phyloP scores from a whole-genome alignment of 1,284 basidiomycete genomes.

The Irpex rosettiformis region DNA sequence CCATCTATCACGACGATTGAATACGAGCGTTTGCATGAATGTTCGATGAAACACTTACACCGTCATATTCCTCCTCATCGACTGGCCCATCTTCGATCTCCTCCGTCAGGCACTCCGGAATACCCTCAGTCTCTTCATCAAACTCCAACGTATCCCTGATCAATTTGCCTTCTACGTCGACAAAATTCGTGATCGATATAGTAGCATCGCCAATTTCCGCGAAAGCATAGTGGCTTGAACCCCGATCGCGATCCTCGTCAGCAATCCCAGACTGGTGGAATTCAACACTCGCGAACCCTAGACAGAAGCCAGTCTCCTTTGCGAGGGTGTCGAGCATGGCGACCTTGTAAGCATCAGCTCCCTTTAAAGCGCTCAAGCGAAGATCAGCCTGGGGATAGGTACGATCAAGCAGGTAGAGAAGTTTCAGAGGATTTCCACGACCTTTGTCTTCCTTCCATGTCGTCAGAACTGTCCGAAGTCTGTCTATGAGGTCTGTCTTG shows the following conservation, averaged over 20 bases:
- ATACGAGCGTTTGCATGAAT: conserved; percentile 19
- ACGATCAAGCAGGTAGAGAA: conserved; percentile 24
- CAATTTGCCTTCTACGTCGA: not conserved
- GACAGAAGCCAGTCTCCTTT: conserved; percentile 17
- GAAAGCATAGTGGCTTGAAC: not conserved
- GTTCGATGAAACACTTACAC: conserved; percentile 36
- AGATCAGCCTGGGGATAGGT: conserved; percentile 23
- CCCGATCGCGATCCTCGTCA: conserved; percentile 24
- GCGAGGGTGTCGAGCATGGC: conserved; percentile 18
- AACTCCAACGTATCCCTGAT: not conserved
- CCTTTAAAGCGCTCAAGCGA: conserved; percentile 21
- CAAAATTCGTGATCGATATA: not conserved
- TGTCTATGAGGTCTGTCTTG: conserved; percentile 3
- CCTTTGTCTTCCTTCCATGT: conserved; percentile 18
- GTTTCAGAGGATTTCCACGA: conserved; percentile 12
- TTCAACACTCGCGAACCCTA: conserved; percentile 36
- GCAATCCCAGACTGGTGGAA: conserved; percentile 31
- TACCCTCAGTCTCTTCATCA: conserved; percentile 17
- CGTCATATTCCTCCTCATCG: conserved; percentile 37
- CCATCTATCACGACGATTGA: not conserved
- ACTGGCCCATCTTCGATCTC: conserved; percentile 30
- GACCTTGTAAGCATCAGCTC: conserved; percentile 20
- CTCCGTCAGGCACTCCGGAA: conserved; percentile 28
- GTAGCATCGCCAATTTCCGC: not conserved
- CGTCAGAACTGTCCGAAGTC: conserved; percentile 13